phyloP scores from a whole-genome alignment of 768 basidiomycete genomes.

The Chiua virens region DNA sequence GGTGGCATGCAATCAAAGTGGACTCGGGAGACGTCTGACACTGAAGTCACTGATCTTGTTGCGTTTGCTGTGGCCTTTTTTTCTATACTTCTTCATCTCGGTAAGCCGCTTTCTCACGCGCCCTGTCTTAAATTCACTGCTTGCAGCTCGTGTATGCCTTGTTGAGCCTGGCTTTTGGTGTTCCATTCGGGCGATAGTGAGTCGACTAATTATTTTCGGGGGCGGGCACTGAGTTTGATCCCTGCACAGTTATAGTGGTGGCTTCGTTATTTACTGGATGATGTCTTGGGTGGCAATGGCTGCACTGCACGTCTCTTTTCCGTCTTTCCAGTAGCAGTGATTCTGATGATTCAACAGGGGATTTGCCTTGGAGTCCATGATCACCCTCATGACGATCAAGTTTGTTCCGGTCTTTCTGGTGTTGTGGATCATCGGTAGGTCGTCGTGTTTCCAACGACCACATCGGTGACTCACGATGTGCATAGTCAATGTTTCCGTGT shows the following conservation, averaged over 20 bases:
- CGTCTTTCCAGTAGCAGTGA: not conserved
- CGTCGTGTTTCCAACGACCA: not conserved
- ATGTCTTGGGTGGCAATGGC: constrained; percentile 58
- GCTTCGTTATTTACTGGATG: constrained; percentile 71
- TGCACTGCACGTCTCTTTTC: constrained; percentile 42
- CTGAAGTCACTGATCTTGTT: constrained; percentile 39
- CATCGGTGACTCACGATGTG: not conserved
- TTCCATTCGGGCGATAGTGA: constrained; percentile 51
- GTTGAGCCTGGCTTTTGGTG: constrained; percentile 57
- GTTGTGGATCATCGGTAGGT: constrained; percentile 60
- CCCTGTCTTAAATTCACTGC: not conserved
- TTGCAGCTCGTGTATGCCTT: constrained; percentile 56
- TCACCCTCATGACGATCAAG: constrained; percentile 52
- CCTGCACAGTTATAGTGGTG: constrained; percentile 43
- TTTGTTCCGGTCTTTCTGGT: constrained; percentile 63
- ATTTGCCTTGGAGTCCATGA: constrained; percentile 57
- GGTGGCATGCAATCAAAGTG: constrained; percentile 36
- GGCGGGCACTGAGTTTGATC: not conserved
- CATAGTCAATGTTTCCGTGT: constrained; percentile 58
- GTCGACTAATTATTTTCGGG: constrained; percentile 12
- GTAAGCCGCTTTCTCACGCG: constrained; percentile 22
- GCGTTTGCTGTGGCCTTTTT: constrained; percentile 39
- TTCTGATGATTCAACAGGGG: constrained; percentile 42
- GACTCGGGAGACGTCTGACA: constrained; percentile 39
- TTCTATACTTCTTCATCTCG: constrained; percentile 43